These are phyloP conservation scores for Colletotrichum lini DNA, from an alignment of 2,329 filamentous ascomycete species.

Conservation along the genomic window DNA sequence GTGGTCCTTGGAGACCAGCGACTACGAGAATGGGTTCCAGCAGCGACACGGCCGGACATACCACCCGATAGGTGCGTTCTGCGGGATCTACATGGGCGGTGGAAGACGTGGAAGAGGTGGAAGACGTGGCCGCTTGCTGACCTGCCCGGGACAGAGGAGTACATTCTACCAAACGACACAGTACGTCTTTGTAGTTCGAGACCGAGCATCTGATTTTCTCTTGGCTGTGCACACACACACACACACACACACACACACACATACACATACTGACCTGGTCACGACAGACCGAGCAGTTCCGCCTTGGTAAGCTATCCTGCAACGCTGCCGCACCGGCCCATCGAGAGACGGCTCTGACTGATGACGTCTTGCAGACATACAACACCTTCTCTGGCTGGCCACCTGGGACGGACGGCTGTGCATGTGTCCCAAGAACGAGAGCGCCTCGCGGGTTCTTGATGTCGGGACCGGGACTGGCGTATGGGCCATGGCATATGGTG, in stretches of 20 bases:
- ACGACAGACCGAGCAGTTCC: conserved; percentile 48
- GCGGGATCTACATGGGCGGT: conserved; percentile 24
- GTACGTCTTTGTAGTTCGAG: conserved; percentile 19
- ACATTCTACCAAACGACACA: conserved; percentile 47
- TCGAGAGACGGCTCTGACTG: not conserved
- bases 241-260: no score
- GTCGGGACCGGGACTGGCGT: conserved; percentile 47
- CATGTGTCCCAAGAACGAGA: conserved; percentile 46
- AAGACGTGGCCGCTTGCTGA: not conserved
- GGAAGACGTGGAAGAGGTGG: no score
- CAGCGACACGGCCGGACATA: conserved; percentile 38
- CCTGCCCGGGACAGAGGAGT: conserved; percentile 42
- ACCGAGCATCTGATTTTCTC: no score
- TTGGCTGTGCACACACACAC: no score
- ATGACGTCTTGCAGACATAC: conserved; percentile 47
- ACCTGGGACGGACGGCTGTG: conserved; percentile 52
- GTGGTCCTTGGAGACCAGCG: conserved; percentile 7
- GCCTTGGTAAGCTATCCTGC: conserved; percentile 5
- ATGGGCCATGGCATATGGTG: conserved; percentile 49
- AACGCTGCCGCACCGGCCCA: not conserved
- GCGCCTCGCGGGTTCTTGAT: conserved; percentile 45
- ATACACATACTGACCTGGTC: not conserved
- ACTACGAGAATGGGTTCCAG: conserved; percentile 15
- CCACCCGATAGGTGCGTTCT: conserved; percentile 42
- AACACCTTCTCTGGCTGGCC: conserved; percentile 53